Percentiles rank a stretch among this genome's conserved stretches.
Conservation (phyloP, 2,329 filamentous ascomycete species). For the Coniochaeta hoffmannii region DNA sequence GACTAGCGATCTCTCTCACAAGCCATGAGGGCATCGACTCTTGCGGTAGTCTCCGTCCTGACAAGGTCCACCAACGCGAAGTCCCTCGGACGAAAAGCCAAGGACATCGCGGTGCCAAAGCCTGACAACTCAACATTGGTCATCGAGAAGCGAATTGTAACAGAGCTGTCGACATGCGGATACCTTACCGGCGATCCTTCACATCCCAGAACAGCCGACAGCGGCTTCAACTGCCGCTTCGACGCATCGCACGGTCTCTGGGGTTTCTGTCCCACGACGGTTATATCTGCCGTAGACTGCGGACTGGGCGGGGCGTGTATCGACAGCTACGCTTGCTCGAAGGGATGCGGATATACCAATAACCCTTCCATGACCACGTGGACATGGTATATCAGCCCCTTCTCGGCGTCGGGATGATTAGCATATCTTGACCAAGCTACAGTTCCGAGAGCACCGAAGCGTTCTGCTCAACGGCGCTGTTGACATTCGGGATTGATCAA, state of each 20-base stretch:
- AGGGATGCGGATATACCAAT: constrained; percentile 21
- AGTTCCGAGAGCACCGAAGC: not conserved
- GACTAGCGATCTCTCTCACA: too few species aligned
- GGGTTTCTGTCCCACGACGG: constrained; percentile 30
- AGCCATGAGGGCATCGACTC: not conserved
- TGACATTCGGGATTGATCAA: constrained; percentile 23
- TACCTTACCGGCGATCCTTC: constrained; percentile 23
- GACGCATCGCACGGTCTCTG: constrained; percentile 26
- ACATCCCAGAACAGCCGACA: constrained; percentile 20
- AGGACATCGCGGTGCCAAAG: not conserved
- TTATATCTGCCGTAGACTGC: constrained; percentile 27
- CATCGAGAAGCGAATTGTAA: constrained; percentile 1
- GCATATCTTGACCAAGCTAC: not conserved
- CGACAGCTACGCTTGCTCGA: constrained; percentile 22
- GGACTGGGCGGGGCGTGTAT: constrained; percentile 27
- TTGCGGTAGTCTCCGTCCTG: not conserved
- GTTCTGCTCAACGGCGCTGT: constrained; percentile 25
- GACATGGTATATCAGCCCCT: constrained; percentile 22
- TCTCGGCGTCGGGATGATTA: not conserved
- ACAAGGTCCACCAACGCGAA: not conserved
- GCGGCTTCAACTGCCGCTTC: constrained; percentile 26
- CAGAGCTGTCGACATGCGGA: constrained; percentile 22
- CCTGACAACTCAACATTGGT: not conserved
- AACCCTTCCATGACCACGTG: constrained; percentile 21
- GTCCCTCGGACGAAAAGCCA: not conserved